These are phyloP conservation scores for Syncephalastrum monosporum DNA, from an alignment of 371 early-diverging fungal genomes.

Conservation along the genomic window DNA sequence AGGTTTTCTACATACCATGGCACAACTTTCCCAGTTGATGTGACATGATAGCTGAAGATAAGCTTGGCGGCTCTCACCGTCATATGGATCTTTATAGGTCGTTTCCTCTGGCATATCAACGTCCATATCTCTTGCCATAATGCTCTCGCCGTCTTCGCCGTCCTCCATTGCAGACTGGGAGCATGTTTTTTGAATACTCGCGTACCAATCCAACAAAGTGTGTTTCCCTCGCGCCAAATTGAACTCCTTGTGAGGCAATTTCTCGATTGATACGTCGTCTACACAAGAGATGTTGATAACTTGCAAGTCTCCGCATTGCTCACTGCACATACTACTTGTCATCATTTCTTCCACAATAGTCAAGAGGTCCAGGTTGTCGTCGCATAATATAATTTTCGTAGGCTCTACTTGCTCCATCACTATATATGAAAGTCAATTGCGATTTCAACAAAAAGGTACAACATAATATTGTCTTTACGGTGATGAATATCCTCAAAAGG, in stretches of 20 bases:
- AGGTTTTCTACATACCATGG: constrained; percentile 21
- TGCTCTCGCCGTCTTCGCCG: no score
- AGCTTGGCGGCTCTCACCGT: constrained; percentile 44
- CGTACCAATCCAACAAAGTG: constrained; percentile 20
- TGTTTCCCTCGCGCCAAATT: constrained; percentile 46
- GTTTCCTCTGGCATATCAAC: not conserved
- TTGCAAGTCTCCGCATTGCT: not conserved
- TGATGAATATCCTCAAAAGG: constrained; percentile 30
- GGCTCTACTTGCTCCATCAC: constrained; percentile 28
- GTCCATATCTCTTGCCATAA: not conserved
- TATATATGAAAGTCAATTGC: not conserved
- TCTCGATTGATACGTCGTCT: constrained; percentile 29
- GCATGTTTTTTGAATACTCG: no score
- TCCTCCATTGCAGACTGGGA: no score
- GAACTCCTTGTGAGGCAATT: constrained; percentile 56
- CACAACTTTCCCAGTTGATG: constrained; percentile 44
- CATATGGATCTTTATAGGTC: constrained; percentile 15
- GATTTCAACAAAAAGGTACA: no score
- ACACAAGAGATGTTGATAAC: not conserved
- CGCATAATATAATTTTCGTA: constrained; percentile 31
- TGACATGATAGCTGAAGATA: constrained; percentile 51
- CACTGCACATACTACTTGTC: not conserved
- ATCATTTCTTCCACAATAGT: not conserved
- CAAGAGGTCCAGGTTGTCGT: constrained; percentile 29
- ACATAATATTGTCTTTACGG: constrained; percentile 25